Evolutionary conservation across 1,284 basidiomycete species (phyloP), one percentile per base, ranked within the genome.

Genomic region (Phellinidium pouzarii): DNA sequence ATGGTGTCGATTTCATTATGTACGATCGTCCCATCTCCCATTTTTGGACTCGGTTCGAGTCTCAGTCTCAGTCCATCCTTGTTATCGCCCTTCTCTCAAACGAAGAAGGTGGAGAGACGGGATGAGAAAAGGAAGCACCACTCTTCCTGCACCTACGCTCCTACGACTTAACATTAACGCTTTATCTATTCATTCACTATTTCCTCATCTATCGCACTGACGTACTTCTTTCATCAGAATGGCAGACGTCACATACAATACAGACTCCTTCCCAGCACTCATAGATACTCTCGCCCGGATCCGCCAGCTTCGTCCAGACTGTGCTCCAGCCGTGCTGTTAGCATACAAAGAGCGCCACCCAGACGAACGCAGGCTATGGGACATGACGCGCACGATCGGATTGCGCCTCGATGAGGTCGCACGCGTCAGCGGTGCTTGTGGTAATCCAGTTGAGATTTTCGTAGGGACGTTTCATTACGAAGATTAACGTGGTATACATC

Each of bases 201-300:
- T 34, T 34, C 31, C 14, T 8, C 31, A 14, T 7, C 9, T 34
- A 34, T 14, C 9, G 11, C 6, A 14, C 31, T 11, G 31, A 8
- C 31, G 9, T 34, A 8, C 31, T 34, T 11, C 31, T 3, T 14
- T 34, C 34, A 3, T 44, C 58, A 91, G 91, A 52, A 91, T 93
- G 79, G 88, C 91, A 11, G 91, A 94, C 62, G 88, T 94, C 7
- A 85, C 90, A 0, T 94, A 94, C 71, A 94, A 94, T 68, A 91
- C 87, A 0, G 69, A 81, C 0, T 88, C 89, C 1, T 94, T 94
- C 67, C 78, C 84, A 4, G 70, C 82, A 0, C 75, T 90, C 37
- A 66, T 84, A 17, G 66, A 68, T 26, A 87, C 82, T 0, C 65
- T 89, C 20, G 65, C 69, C 3, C 64, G 63, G 1, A 67, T 89